These are phyloP conservation scores for Leccinum variicolor DNA, from an alignment of 768 basidiomycete species.

Conservation along the genomic window DNA sequence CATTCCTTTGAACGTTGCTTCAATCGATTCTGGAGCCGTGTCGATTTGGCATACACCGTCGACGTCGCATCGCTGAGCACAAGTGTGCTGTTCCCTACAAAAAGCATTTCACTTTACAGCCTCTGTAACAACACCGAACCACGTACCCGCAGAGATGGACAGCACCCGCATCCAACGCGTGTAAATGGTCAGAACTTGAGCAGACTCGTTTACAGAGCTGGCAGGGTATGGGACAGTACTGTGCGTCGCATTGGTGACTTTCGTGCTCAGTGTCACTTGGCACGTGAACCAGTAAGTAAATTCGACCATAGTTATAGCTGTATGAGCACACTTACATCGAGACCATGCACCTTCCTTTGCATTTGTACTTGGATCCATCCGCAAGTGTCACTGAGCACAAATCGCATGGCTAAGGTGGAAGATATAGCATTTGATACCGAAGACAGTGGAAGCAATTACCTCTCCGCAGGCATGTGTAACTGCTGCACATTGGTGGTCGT, in stretches of 20 bases:
- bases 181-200: conserved; percentile 45
- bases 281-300: background rate
- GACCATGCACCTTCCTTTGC: conserved; percentile 41
- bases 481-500: conserved; percentile 52
- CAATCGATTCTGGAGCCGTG: conserved; percentile 52
- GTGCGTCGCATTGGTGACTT: conserved; percentile 46
- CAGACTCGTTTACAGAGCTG: conserved; percentile 55
- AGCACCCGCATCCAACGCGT: conserved; percentile 38
- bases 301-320: background rate
- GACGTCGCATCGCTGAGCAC: conserved; percentile 40
- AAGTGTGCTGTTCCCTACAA: conserved; percentile 46
- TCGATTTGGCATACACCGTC: conserved; percentile 57
- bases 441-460: conserved; percentile 28
- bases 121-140: background rate
- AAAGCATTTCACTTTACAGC: conserved; percentile 6
- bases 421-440: background rate
- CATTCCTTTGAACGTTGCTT: conserved; percentile 56
- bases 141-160: conserved; percentile 59
- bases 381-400: conserved; percentile 28
- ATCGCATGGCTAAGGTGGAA: conserved; percentile 38
- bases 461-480: conserved; percentile 51
- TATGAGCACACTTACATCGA: conserved; percentile 34
- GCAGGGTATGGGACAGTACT: conserved; percentile 52
- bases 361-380: conserved; percentile 33
- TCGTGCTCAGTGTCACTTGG: conserved; percentile 46